Evolutionary conservation across 176 grass and related monocot genomes (phyloP).

Genomic region (Oryza punctata): DNA sequence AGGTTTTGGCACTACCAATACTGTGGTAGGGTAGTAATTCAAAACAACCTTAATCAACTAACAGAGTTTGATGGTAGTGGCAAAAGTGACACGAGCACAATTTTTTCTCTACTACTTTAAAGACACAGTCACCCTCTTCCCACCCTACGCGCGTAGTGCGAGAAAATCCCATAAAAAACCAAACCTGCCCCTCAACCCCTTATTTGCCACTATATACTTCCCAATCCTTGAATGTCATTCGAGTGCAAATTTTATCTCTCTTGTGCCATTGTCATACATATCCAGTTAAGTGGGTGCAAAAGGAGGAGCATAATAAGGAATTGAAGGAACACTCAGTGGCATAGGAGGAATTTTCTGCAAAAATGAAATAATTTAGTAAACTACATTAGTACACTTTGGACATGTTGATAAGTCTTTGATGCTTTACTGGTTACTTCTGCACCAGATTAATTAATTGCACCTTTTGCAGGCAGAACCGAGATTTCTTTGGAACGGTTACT

Average conservation of each 20-base stretch:
- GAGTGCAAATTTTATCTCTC: neutral
- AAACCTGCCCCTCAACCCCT: neutral
- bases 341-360: neutral
- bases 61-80: neutral
- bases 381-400: slow-evolving; percentile 1
- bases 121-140: no score
- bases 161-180: no score
- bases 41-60: neutral
- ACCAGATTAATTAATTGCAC: slow-evolving; percentile 8
- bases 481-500: slow-evolving; percentile 90
- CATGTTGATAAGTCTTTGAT: neutral
- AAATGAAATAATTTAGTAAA: neutral
- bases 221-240: no score
- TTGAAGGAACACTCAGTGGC: neutral
- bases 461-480: slow-evolving; percentile 78
- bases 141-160: no score
- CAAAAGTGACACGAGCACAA: neutral
- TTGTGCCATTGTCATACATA: neutral
- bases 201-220: neutral
- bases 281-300: no score
- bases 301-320: no score
- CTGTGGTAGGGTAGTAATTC: no score
- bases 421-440: neutral
- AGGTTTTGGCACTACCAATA: no score
- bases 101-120: no score